These are phyloP conservation scores for Neofusicoccum sp. DNA, from an alignment of 2,329 filamentous ascomycete species.

Conservation along the genomic window DNA sequence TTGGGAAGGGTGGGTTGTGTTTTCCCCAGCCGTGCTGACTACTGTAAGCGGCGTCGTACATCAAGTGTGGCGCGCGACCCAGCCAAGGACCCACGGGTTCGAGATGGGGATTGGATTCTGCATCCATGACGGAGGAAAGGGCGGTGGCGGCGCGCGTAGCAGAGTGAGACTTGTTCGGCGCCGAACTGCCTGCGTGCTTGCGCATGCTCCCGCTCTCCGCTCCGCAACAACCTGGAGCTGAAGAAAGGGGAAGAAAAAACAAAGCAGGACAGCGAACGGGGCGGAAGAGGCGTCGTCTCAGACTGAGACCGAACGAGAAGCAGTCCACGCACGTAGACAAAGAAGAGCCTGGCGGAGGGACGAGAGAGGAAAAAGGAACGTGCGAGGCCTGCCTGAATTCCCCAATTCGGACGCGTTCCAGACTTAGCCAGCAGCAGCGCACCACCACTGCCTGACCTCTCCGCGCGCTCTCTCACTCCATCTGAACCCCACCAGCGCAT, in stretches of 20 bases:
- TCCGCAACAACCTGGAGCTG: no score
- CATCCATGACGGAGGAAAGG: not conserved
- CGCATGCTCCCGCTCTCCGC: no score
- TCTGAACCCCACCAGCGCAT: no score
- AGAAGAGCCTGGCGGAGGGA: not conserved
- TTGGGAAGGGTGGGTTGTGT: no score
- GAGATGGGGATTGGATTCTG: not conserved
- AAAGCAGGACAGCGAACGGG: no score
- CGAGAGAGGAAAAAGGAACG: not conserved
- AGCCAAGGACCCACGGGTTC: not conserved
- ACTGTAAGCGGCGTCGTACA: slow-evolving; percentile 4
- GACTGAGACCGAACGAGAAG: not conserved
- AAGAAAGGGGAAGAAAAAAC: no score
- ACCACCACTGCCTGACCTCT: no score
- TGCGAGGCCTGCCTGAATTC: not conserved
- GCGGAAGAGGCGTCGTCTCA: not conserved
- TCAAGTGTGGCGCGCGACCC: not conserved
- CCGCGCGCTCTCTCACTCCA: no score
- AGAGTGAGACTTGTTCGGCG: no score
- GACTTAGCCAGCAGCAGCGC: no score
- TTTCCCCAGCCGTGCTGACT: not conserved
- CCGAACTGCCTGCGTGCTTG: no score
- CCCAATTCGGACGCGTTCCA: no score
- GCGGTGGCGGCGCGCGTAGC: not conserved
- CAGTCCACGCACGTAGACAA: not conserved